Percentiles rank a stretch among this genome's conserved stretches.
Evolutionary conservation across 345 rosid genomes (phyloP).

Genomic region (Aegle marmelos): DNA sequence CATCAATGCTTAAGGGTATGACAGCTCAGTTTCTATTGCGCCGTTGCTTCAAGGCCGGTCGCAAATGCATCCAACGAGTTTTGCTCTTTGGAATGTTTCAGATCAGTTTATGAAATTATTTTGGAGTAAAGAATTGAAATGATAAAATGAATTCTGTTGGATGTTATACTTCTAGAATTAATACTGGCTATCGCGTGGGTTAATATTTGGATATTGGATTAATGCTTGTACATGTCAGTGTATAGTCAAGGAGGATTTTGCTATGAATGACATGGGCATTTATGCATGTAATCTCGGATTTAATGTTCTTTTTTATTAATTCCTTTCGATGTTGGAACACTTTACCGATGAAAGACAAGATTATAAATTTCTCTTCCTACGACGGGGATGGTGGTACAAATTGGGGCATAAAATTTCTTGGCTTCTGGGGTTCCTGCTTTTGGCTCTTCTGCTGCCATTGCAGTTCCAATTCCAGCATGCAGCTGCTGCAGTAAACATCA

Average conservation of each 20-base stretch:
- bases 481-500: too few species aligned
- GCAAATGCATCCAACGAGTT: background rate
- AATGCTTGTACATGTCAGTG: background rate
- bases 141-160: background rate
- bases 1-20: too few species aligned
- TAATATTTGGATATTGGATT: background rate
- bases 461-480: constrained; percentile 36
- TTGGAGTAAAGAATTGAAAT: background rate
- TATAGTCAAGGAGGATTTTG: background rate
- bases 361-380: too few species aligned
- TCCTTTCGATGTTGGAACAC: too few species aligned
- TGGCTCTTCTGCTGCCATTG: constrained; percentile 50
- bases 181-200: background rate
- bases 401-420: constrained; percentile 53
- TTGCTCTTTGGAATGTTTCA: background rate
- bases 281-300: background rate
- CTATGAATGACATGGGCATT: background rate
- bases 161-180: background rate
- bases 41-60: too few species aligned
- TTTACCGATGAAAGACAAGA: background rate
- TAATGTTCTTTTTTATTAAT: background rate
- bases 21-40: too few species aligned
- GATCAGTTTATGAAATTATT: background rate
- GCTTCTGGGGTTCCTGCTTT: constrained; percentile 43
- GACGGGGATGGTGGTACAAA: constrained; percentile 68